Percentiles rank a stretch among this genome's conserved stretches.
These are phyloP conservation scores for Trichoderma sp. DNA, from an alignment of 2,329 filamentous ascomycete species.

Conservation along the genomic window DNA sequence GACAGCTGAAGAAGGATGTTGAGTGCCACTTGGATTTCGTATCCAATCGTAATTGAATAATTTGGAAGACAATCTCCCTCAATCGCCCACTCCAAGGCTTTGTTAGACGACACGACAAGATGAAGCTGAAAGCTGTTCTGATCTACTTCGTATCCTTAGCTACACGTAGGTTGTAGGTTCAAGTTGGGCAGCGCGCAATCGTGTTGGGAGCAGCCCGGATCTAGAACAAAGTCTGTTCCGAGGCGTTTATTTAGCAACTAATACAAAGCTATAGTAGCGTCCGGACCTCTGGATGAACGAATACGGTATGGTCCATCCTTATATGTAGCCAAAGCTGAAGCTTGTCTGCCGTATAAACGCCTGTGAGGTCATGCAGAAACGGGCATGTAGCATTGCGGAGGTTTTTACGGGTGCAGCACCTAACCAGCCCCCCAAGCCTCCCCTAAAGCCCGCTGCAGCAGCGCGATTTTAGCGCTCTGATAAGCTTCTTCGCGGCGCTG, in stretches of 20 bases:
- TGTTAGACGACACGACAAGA: background rate
- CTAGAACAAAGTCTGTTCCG: background rate
- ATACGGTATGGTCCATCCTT: background rate
- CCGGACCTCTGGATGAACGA: background rate
- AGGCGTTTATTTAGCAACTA: background rate
- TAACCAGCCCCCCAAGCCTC: background rate
- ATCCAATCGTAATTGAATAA: background rate
- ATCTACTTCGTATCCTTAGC: background rate
- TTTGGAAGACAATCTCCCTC: no score
- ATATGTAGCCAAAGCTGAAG: background rate
- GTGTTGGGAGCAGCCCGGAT: background rate
- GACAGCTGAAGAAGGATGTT: background rate
- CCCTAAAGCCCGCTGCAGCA: constrained; percentile 1
- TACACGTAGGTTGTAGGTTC: background rate
- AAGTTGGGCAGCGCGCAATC: background rate
- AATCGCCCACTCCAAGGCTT: background rate
- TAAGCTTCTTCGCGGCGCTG: constrained; percentile 18
- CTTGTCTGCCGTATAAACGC: background rate
- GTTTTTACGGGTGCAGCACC: constrained; percentile 18
- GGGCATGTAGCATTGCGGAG: constrained; percentile 10
- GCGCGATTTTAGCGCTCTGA: constrained; percentile 11
- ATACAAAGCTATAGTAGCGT: background rate
- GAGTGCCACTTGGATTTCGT: background rate
- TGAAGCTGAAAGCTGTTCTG: background rate
- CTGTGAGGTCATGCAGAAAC: constrained; percentile 1